Percentiles rank a stretch among this genome's conserved stretches.
Conservation (phyloP, 805 yeast species). For the Candida parachauliodes region DNA sequence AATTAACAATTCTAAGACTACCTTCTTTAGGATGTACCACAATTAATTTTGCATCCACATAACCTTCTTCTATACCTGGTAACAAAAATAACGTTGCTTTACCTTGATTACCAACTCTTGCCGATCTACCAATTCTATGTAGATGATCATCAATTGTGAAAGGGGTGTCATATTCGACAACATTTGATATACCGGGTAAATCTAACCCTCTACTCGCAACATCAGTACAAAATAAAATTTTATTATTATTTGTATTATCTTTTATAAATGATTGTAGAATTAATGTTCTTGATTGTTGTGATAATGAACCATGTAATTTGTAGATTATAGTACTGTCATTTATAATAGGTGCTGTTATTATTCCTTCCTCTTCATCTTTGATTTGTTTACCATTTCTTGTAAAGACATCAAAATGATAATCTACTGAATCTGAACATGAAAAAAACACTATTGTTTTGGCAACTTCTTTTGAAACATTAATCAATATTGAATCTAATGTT, state of each 20-base stretch:
- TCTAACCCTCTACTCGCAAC: slow-evolving; percentile 97
- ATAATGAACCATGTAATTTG: slow-evolving; percentile 85
- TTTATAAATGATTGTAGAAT: slow-evolving; percentile 64
- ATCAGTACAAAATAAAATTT: slow-evolving; percentile 88
- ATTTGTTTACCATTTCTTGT: slow-evolving; percentile 47
- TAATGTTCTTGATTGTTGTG: slow-evolving; percentile 78
- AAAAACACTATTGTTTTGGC: slow-evolving; percentile 77
- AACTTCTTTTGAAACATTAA: slow-evolving; percentile 28
- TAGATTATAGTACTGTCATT: slow-evolving; percentile 43
- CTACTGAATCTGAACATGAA: slow-evolving; percentile 95
- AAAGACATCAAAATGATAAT: slow-evolving; percentile 80
- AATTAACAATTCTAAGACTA: slow-evolving; percentile 29
- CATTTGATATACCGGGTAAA: slow-evolving; percentile 79
- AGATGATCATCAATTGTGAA: slow-evolving; percentile 91
- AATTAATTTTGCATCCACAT: slow-evolving; percentile 50
- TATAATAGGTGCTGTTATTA: slow-evolving; percentile 51
- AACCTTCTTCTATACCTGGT: slow-evolving; percentile 89
- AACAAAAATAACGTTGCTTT: slow-evolving; percentile 71
- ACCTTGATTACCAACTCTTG: slow-evolving; percentile 92
- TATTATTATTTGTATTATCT: slow-evolving; percentile 45
- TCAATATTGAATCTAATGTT: slow-evolving; percentile 65
- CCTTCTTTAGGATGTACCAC: slow-evolving; percentile 39
- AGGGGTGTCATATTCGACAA: slow-evolving; percentile 93
- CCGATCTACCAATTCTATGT: slow-evolving; percentile 96
- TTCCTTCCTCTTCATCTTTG: slow-evolving; percentile 34